Base-by-base conservation (phyloP, 1,284 basidiomycete genomes). In the Exsudoporus floridanus region DNA sequence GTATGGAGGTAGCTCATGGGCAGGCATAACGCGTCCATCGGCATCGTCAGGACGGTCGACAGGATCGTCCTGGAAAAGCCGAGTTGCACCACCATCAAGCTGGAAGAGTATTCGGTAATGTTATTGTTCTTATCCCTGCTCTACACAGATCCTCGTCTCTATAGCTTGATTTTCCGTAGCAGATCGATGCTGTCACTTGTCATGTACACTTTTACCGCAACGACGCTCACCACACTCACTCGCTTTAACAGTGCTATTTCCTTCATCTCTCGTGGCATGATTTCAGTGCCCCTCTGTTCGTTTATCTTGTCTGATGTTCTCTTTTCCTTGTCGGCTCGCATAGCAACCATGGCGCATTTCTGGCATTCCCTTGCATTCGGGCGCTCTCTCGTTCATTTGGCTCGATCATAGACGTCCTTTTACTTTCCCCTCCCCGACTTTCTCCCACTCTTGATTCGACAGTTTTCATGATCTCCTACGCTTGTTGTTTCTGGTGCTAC, bases 41-140 rank as follows among this genome's bases (percentile, higher is more conserved):
- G 10, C 28, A 30, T 30, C 28, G 12, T 30, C 28, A 13, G 28
- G 28, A 12, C 28, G 13, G 12, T 30, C 28, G 28, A 30, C 51
- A 6, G 58, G 37, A 41, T 9, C 33, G 8, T 43, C 64, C 0
- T 57, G 55, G n/a, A 64, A 64, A 34, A 33, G 10, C 10, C 28
- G 28, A 30, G 28, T 12, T 10, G 28, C 28, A 30, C 28, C 28
- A 3, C 23, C 66, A 4, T 68, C 66, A 31, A 23, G 23, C 23
- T 23, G 67, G 66, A 71, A 70, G 64, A 69, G 7, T 23, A 23
- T 45, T 4, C 56, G 61, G 25, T 69, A 43, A 54, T 8, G 16
- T 28, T n/a, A n/a, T n/a, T n/a, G n/a, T n/a, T n/a, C 18, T 16
- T 3, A 3, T 34, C 35, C 25, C n/a, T 31, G 33, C 21, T 28